These are phyloP conservation scores for Aurifilum marmelostoma DNA, from an alignment of 2,329 filamentous ascomycete genomes.

Conservation along the genomic window DNA sequence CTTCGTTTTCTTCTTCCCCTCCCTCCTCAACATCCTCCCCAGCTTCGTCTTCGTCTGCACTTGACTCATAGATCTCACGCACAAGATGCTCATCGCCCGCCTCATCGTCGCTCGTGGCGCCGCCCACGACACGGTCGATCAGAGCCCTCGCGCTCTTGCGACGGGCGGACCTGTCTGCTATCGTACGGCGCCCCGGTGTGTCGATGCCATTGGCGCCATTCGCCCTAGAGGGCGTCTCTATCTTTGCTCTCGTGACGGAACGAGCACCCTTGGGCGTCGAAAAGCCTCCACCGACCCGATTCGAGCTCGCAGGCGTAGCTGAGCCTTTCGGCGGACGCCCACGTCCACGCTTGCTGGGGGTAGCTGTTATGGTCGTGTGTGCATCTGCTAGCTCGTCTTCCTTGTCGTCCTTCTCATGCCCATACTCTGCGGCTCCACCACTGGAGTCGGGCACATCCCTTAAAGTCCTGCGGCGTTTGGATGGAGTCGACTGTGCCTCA, in stretches of 20 bases:
- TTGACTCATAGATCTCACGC: slow-evolving; percentile 66
- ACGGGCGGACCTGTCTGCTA: slow-evolving; percentile 82
- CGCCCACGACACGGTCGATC: slow-evolving; percentile 70
- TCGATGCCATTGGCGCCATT: slow-evolving; percentile 40
- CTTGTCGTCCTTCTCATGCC: slow-evolving; percentile 21
- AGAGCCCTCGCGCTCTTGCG: slow-evolving; percentile 81
- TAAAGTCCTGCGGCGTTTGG: slow-evolving; percentile 13
- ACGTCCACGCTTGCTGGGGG: slow-evolving; percentile 34
- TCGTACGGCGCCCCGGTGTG: slow-evolving; percentile 68
- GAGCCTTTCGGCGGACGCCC: slow-evolving; percentile 33
- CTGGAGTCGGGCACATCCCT: not conserved
- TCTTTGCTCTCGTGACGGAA: slow-evolving; percentile 39
- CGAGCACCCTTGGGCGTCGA: slow-evolving; percentile 38
- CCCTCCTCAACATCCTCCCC: slow-evolving; percentile 14
- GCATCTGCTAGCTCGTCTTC: slow-evolving; percentile 28
- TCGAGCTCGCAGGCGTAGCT: slow-evolving; percentile 22
- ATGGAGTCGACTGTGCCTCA: slow-evolving; percentile 1
- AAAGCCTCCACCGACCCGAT: slow-evolving; percentile 35
- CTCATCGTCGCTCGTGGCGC: slow-evolving; percentile 70
- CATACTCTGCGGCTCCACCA: slow-evolving; percentile 21
- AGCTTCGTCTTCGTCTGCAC: slow-evolving; percentile 42
- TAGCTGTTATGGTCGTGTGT: slow-evolving; percentile 39
- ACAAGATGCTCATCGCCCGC: slow-evolving; percentile 70
- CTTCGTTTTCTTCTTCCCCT: slow-evolving; percentile 31
- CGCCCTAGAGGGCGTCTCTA: slow-evolving; percentile 46